phyloP scores from a whole-genome alignment of 1,139 yeast genomes.

The Sugiyamaella xylanicola region DNA sequence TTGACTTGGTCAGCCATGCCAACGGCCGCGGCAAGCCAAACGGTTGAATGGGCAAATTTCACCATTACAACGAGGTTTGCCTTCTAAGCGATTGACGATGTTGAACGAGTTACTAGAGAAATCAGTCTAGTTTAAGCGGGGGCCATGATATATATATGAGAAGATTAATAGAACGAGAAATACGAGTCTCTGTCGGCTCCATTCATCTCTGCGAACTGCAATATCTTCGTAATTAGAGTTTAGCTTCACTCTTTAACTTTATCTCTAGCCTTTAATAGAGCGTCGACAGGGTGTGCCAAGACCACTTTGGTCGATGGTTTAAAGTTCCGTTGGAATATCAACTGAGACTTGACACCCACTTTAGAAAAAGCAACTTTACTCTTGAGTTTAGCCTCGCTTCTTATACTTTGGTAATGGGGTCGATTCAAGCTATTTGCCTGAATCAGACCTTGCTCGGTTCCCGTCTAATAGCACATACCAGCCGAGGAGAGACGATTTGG shows the following conservation, averaged over 20 bases:
- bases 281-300: not conserved
- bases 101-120: not conserved
- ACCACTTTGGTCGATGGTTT: not conserved
- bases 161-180: too few relatives aligned
- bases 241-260: not conserved
- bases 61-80: not conserved
- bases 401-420: too few relatives aligned
- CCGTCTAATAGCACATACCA: too few relatives aligned
- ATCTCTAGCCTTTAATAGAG: not conserved
- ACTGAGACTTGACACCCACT: not conserved
- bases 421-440: too few relatives aligned
- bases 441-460: too few relatives aligned
- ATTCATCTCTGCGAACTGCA: too few relatives aligned
- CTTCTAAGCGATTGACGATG: not conserved
- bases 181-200: too few relatives aligned
- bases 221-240: not conserved
- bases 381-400: too few relatives aligned
- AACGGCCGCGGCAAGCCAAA: not conserved
- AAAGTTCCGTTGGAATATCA: not conserved
- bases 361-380: too few relatives aligned
- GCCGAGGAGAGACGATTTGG: too few relatives aligned
- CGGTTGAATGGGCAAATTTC: not conserved
- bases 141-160: not conserved
- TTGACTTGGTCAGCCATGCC: slow-evolving; percentile 1
- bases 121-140: not conserved